Base-by-base conservation (phyloP, 2,329 filamentous ascomycete species). In the Westerdykella sp. region DNA sequence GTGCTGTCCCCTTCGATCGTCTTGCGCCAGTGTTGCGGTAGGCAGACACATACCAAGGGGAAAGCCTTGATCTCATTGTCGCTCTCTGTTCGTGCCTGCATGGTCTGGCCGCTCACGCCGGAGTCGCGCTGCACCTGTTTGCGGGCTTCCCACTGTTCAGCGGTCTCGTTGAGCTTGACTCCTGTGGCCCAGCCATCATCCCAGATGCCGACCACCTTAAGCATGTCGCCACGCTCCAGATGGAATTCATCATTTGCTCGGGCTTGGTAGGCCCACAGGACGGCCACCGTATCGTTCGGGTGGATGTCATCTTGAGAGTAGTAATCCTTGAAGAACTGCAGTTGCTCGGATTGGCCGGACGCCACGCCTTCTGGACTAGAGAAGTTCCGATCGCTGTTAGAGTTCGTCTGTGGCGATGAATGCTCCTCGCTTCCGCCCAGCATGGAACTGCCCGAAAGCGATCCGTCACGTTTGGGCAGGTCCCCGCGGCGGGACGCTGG, bases 101-200 rank as follows among this genome's bases (percentile, higher is more conserved):
- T 50, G 40, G 86, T 85, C 14, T 85, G 84, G 68, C 88, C 85
- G 37, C 88, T 96, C 35, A 97, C 86, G 44, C 93, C 93, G 58
- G 91, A 97, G 68, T 98, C 93, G 48, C 93, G 81, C 62, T 95
- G 89, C 28, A 81, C 73, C 58, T 86, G 83, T 57, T 81, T 79
- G 50, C 84, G 78, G 35, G 78, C 77, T 56, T 95, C 87, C 82
- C 88, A 96, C 51, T 96, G 87, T 48, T 97, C 91, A 2, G 89
- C 89, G 43, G 81, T 78, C 57, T 95, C 87, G 42, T 84, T 77
- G 43, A 95, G 72, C 62, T 94, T 77, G 43, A 96, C 78, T 57
- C 93, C 93, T 1, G 93, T 98, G 10, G 93, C 93, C 93, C 93
- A 98, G 37, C 93, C 93, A 65, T 98, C 93, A 60, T 98, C 93